Evolutionary conservation across 2,329 filamentous ascomycete species (phyloP), one percentile per base, ranked within the genome.

Genomic region (Penicillium sp.): DNA sequence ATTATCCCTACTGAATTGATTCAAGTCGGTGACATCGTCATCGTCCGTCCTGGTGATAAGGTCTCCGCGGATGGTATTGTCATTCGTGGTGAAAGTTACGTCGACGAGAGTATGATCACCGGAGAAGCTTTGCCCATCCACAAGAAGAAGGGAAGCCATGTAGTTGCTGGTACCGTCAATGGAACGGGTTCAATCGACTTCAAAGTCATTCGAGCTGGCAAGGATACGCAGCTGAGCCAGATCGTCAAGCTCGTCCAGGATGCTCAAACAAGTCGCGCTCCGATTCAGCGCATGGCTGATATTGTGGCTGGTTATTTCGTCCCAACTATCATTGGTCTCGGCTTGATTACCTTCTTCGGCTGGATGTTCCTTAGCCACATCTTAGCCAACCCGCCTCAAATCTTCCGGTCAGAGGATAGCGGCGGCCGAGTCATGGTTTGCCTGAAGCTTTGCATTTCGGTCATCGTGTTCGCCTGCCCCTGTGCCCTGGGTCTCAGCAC

Each of bases 171-270:
- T 33, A 98, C 95, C 2, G 94, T 99, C 70, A 99, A 99, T 73
- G 92, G 93, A 24, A 89, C 93, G 63, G 95, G 95, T 2, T 88
- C 94, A 50, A 81, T 97, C 40, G 95, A 98, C 74, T 95, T 98
- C 76, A 87, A 90, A 44, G 95, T 99, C 59, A 96, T 91, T 3
- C 87, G 94, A 67, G 93, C 94, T 37, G 95, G 95, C 50, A 89
- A 93, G 62, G 94, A 99, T 71, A 99, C 95, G 0, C 94, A 98
- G 74, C 87, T 99, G 56, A 96, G 92, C 76, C 95, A 98, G 77
- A 99, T 99, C 65, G 95, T 99, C 63, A 95, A 94, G 75, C 85
- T 98, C n/a, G 95, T 99, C 0, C 95, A 99, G 76, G 92, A 97
- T 73, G 95, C 95, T 3, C 95, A 99, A 75, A 98, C 94, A 2